Percentiles rank a stretch among this genome's conserved stretches.
phyloP scores from a whole-genome alignment of 2,329 filamentous ascomycete species.

The Cytospora paraplurivora region DNA sequence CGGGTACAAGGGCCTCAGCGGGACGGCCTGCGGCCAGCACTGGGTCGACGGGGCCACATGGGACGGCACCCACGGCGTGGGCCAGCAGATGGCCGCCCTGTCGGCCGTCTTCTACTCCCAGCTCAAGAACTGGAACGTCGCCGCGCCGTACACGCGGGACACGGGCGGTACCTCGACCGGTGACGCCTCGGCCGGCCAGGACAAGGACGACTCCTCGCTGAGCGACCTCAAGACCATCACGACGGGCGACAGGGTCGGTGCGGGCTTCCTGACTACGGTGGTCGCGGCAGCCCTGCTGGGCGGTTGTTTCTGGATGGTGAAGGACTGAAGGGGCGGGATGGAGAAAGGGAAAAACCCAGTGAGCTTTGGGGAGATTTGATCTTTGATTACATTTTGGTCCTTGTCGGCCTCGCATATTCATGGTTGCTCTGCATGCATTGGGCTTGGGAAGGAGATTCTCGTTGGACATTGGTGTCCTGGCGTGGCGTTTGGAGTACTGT shows the following conservation, averaged over 20 bases:
- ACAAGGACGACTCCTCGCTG: conserved; percentile 22
- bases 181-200: conserved; percentile 19
- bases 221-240: conserved; percentile 24
- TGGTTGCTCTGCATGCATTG: conserved; percentile 6
- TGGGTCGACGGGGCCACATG: conserved; percentile 45
- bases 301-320: conserved; percentile 28
- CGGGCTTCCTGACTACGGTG: conserved; percentile 25
- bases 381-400: conserved; percentile 10
- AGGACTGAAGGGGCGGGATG: conserved; percentile 18
- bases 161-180: conserved; percentile 21
- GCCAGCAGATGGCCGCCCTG: conserved; percentile 50
- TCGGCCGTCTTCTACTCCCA: conserved; percentile 46
- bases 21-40: conserved; percentile 48
- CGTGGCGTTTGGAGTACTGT: conserved; percentile 23
- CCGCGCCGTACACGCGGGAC: conserved; percentile 19
- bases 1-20: conserved; percentile 40
- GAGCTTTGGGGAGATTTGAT: neutral
- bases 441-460: conserved; percentile 5
- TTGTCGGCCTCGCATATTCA: neutral
- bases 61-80: conserved; percentile 49
- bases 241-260: conserved; percentile 19
- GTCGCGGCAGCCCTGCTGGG: conserved; percentile 19
- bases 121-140: conserved; percentile 35
- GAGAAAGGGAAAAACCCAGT: too few species aligned
- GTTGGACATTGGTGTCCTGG: conserved; percentile 17